Evolutionary conservation across 805 yeast genomes (phyloP), one percentile per base, ranked within the genome.

Genomic region (Sungouiella blattae): DNA sequence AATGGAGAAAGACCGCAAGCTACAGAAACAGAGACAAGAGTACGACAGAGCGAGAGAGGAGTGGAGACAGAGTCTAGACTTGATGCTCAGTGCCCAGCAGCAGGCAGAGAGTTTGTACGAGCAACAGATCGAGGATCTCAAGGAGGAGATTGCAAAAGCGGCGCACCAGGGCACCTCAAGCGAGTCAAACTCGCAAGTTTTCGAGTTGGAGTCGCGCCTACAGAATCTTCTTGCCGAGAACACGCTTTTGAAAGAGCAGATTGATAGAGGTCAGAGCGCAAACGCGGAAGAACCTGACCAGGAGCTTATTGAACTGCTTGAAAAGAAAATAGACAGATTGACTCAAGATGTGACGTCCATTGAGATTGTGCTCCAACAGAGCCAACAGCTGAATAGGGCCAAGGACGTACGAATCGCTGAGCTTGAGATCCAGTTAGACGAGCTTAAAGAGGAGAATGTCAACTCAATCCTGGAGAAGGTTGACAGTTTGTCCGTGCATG

Each of bases 31-130:
- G 38, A 73, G 71, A 48, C 49, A 48, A 13, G 71, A 64, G 18
- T 69, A 73, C 28, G 83, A 77, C 33, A 48, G 55, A 11, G 83
- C 80, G 29, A 62, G 83, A 18, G 73, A 69, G 30, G 84, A 80
- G 49, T 64, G 83, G 60, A 54, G 81, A 30, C 76, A 73, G 32
- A 78, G 76, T 12, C 67, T 80, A 32, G 80, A 75, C 39, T 58
- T 75, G 28, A 64, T 80, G 53, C 75, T 77, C 28, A 53, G 60
- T 21, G 77, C 78, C 27, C 77, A 78, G 24, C 71, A 67, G 32
- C 83, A 78, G 39, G 76, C 73, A 39, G 82, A 75, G 40, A 50
- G 53, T 14, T 56, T 73, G 22, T 78, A 71, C 46, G 61, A 67
- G 32, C 55, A 58, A n/a, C 73, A 75, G 41, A 57, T 78, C 32